phyloP scores from a whole-genome alignment of 2,329 filamentous ascomycete genomes.

The Fusarium sp. region DNA sequence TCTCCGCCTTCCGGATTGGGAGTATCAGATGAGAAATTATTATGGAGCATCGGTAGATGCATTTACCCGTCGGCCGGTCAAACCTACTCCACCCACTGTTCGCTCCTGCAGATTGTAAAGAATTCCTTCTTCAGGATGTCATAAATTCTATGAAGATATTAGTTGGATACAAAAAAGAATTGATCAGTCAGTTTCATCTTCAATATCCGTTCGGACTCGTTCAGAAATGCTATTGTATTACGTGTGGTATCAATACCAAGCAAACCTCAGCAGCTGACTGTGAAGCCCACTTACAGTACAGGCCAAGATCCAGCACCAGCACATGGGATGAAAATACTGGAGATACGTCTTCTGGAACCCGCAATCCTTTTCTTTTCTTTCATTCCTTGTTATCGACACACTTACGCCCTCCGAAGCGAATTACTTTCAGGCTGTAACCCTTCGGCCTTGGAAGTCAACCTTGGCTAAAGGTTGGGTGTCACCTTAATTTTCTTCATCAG shows the following conservation, averaged over 20 bases:
- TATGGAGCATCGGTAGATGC: slow-evolving; percentile 17
- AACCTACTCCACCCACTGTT: not conserved
- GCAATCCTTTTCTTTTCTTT: not conserved
- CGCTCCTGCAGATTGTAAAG: not conserved
- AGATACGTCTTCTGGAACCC: not conserved
- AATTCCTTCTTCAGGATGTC: not conserved
- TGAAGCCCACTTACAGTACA: not conserved
- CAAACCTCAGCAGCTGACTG: not conserved
- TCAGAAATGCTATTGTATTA: not conserved
- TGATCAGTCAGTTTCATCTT: not conserved
- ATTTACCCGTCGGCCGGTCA: slow-evolving; percentile 24
- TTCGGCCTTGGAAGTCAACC: slow-evolving; percentile 13
- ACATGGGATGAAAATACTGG: not conserved
- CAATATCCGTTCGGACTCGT: too few relatives aligned
- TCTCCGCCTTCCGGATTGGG: slow-evolving; percentile 43
- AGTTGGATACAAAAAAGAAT: too few relatives aligned
- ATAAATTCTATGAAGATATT: not conserved
- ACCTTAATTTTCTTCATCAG: not conserved
- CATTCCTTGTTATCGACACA: not conserved
- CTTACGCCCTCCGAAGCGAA: not conserved
- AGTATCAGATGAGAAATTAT: not conserved
- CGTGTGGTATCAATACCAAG: not conserved
- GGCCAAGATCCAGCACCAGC: not conserved
- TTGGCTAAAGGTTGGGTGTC: slow-evolving; percentile 8
- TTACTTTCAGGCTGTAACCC: not conserved